Percentiles rank a stretch among this genome's conserved stretches.
phyloP scores from a whole-genome alignment of 2,329 filamentous ascomycete genomes.

The Neospermospora avenae region DNA sequence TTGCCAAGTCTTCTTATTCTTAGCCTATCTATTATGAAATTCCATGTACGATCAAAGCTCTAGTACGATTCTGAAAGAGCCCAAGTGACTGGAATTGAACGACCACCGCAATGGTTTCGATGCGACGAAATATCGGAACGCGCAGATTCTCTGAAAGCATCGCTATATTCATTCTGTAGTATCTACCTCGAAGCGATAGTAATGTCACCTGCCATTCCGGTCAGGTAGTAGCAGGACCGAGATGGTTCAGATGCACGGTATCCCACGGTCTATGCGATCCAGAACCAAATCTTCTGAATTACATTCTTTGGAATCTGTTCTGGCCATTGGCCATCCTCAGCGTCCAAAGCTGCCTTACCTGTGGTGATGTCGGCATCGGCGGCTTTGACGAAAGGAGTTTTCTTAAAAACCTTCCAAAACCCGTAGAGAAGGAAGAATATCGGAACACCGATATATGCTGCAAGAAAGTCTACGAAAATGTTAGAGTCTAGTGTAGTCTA shows the following conservation, averaged over 20 bases:
- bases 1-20: no score
- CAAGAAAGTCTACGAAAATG: conserved; percentile 65
- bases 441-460: conserved; percentile 70
- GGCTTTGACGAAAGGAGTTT: conserved; percentile 45
- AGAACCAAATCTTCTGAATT: conserved; percentile 44
- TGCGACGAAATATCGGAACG: no score
- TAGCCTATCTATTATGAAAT: no score
- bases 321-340: conserved; percentile 40
- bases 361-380: conserved; percentile 43
- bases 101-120: no score
- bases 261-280: conserved; percentile 39
- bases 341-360: conserved; percentile 45
- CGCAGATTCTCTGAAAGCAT: no score
- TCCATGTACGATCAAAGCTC: no score
- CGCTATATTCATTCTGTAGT: no score
- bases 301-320: conserved; percentile 41
- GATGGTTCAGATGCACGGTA: background rate
- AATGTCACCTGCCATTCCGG: no score
- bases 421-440: conserved; percentile 67
- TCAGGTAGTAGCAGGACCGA: no score
- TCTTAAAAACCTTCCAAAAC: conserved; percentile 69
- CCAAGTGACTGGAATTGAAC: no score
- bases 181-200: no score
- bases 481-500: conserved; percentile 45
- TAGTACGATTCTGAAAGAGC: no score